phyloP scores from a whole-genome alignment of 2,329 filamentous ascomycete species.

The Fusarium hainanense region DNA sequence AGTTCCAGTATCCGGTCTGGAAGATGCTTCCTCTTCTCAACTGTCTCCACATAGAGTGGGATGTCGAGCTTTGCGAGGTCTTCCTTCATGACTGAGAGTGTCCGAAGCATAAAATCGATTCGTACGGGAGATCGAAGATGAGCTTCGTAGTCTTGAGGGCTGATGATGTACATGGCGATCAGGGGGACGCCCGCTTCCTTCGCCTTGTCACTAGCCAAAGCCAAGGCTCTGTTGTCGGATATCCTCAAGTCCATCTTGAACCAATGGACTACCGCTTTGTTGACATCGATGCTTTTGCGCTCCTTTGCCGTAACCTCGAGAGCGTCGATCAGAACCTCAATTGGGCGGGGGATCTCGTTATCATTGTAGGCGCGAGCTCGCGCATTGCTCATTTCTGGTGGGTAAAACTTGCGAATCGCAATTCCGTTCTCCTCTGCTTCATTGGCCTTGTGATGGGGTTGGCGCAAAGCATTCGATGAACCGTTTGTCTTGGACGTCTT shows the following conservation, averaged over 20 bases:
- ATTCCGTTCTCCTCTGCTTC: constrained; percentile 68
- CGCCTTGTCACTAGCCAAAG: constrained; percentile 73
- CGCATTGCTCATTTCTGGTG: constrained; percentile 84
- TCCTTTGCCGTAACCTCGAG: constrained; percentile 68
- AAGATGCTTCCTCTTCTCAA: constrained; percentile 72
- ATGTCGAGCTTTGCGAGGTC: constrained; percentile 79
- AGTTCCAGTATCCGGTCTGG: constrained; percentile 71
- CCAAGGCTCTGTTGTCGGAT: constrained; percentile 78
- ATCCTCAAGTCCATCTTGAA: constrained; percentile 85
- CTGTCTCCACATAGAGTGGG: constrained; percentile 79
- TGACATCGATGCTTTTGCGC: constrained; percentile 64
- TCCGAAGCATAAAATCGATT: constrained; percentile 84
- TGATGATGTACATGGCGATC: constrained; percentile 81
- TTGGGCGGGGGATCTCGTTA: constrained; percentile 76
- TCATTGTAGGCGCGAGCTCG: constrained; percentile 79
- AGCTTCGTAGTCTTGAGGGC: constrained; percentile 85
- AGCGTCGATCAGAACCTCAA: constrained; percentile 72
- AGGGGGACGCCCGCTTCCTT: constrained; percentile 76
- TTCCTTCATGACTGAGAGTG: constrained; percentile 70
- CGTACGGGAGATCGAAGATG: constrained; percentile 78
- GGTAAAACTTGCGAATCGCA: constrained; percentile 81
- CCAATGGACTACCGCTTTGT: constrained; percentile 83
- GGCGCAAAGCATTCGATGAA: constrained; percentile 51
- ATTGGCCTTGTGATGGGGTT: constrained; percentile 60
- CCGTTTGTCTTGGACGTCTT: constrained; percentile 47